Conservation (phyloP, 306 rosid genomes). For the Crataegus laevigata region DNA sequence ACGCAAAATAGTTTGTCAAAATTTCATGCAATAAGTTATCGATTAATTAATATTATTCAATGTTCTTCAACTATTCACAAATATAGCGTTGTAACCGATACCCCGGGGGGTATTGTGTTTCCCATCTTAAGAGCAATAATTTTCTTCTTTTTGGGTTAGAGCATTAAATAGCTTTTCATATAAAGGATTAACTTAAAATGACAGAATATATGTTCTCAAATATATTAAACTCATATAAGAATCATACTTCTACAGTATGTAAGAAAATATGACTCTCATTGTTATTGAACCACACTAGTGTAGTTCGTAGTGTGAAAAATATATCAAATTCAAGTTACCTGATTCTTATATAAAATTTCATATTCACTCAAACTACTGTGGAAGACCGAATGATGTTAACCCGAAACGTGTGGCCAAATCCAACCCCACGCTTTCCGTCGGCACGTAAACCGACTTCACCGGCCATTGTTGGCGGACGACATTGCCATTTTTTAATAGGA, state of each 20-base stretch:
- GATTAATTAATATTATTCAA: not conserved
- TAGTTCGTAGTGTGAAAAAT: too few relatives aligned
- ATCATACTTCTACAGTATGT: too few relatives aligned
- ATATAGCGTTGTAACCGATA: not conserved
- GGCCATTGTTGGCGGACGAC: too few relatives aligned
- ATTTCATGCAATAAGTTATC: too few relatives aligned
- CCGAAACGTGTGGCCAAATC: not conserved
- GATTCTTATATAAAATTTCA: too few relatives aligned
- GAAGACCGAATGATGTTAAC: not conserved
- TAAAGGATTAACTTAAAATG: not conserved
- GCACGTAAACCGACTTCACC: not conserved
- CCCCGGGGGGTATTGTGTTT: not conserved
- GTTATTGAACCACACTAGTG: too few relatives aligned
- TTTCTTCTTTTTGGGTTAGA: not conserved
- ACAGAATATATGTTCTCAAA: not conserved
- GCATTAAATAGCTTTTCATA: not conserved
- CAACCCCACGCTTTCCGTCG: not conserved
- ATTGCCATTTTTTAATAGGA: too few relatives aligned
- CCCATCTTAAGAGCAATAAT: not conserved
- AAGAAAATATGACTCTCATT: too few relatives aligned
- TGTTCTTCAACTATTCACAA: not conserved
- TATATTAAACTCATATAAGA: too few relatives aligned
- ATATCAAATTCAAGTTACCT: too few relatives aligned
- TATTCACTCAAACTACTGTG: too few relatives aligned
- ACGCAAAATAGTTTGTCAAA: too few relatives aligned